Conservation (phyloP, 257 asterid genomes). For the Nicotiana paniculata region DNA sequence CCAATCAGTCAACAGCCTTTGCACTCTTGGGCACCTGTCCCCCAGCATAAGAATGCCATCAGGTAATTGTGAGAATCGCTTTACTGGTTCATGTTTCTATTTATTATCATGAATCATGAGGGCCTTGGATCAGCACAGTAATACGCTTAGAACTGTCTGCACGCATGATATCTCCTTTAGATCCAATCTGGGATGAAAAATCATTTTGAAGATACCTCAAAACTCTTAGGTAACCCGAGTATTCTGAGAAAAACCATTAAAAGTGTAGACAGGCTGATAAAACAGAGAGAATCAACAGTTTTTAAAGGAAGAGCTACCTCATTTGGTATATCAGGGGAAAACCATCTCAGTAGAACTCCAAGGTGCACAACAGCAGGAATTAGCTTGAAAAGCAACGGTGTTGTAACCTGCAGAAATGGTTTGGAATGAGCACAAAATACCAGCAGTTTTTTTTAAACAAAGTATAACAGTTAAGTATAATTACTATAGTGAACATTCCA, state of each 20-base stretch:
- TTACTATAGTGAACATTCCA: neutral
- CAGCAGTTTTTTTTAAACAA: neutral
- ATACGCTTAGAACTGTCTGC: constrained; percentile 63
- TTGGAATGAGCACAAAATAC: constrained; percentile 16
- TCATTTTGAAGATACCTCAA: constrained; percentile 34
- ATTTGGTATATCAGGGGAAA: constrained; percentile 45
- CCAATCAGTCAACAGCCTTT: constrained; percentile 48
- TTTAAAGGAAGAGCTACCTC: constrained; percentile 40
- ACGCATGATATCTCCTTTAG: constrained; percentile 60
- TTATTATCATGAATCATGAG: constrained; percentile 52
- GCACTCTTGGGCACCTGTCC: constrained; percentile 61
- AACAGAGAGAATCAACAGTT: neutral
- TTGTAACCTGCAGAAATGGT: constrained; percentile 54
- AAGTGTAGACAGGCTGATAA: constrained; percentile 9
- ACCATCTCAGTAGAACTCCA: constrained; percentile 73
- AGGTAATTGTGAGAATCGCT: constrained; percentile 33
- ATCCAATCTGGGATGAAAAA: constrained; percentile 63
- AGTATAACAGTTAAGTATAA: neutral
- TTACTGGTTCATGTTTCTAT: constrained; percentile 28
- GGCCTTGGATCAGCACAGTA: constrained; percentile 57
- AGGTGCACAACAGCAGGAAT: constrained; percentile 74
- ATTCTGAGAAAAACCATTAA: constrained; percentile 15
- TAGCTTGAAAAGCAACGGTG: constrained; percentile 75
- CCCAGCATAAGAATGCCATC: constrained; percentile 52
- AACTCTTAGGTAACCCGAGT: constrained; percentile 25